Evolutionary conservation across 139 green algal genomes (phyloP).

Genomic region (Tetradesmus obliquus): DNA sequence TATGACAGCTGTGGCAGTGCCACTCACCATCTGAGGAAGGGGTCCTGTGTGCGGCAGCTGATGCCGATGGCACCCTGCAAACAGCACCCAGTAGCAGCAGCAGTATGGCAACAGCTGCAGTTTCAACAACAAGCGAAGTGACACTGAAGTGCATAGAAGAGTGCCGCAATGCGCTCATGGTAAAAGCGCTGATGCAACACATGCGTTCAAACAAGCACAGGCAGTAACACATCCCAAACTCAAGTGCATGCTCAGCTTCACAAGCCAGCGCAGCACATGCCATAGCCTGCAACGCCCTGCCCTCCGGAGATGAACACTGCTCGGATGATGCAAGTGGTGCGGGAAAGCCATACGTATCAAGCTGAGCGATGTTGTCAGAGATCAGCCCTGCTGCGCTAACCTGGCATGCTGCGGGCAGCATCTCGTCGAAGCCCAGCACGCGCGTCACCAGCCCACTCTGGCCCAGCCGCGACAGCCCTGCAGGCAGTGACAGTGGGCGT

Average conservation of each 20-base stretch:
- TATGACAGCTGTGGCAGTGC: background rate
- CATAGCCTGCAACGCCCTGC: too few species aligned
- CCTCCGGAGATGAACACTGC: too few species aligned
- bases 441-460: background rate
- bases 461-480: slow-evolving; percentile 28
- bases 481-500: background rate
- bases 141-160: too few species aligned
- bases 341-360: background rate
- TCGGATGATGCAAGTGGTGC: background rate
- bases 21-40: slow-evolving; percentile 27
- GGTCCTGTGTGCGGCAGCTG: slow-evolving; percentile 8
- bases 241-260: too few species aligned
- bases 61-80: slow-evolving; percentile 20
- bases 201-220: too few species aligned
- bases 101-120: background rate
- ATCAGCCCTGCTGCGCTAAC: background rate
- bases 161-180: too few species aligned
- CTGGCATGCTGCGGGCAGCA: slow-evolving; percentile 44
- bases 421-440: slow-evolving; percentile 33
- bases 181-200: too few species aligned
- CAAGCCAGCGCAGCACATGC: too few species aligned
- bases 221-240: too few species aligned
- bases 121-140: too few species aligned
- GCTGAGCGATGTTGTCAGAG: background rate
- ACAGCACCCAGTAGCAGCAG: background rate